Percentiles rank a stretch among this genome's conserved stretches.
Conservation (phyloP, 1,139 yeast genomes). For the Scheffersomyces cryptocercus region DNA sequence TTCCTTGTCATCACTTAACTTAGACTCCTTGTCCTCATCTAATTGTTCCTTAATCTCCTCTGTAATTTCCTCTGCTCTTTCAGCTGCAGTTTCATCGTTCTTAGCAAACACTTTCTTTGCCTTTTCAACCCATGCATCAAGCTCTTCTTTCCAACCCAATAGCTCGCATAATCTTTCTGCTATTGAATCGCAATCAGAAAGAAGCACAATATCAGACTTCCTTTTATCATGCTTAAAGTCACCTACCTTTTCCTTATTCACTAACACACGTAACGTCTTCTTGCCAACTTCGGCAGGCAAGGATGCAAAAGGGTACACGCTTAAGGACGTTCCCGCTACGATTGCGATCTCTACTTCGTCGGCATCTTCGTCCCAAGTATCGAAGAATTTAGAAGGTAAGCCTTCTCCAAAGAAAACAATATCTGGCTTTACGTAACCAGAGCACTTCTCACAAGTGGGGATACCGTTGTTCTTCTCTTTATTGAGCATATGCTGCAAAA, state of each 20-base stretch:
- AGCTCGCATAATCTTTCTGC: constrained; percentile 52
- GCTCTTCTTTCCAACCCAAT: constrained; percentile 66
- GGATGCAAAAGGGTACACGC: constrained; percentile 87
- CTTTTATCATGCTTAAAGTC: constrained; percentile 54
- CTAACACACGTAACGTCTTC: constrained; percentile 57
- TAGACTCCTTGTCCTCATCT: constrained; percentile 1
- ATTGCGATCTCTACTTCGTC: constrained; percentile 68
- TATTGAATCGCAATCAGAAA: constrained; percentile 65
- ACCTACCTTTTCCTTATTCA: constrained; percentile 80
- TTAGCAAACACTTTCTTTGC: constrained; percentile 11
- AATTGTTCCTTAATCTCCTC: constrained; percentile 5
- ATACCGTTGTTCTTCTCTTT: constrained; percentile 35
- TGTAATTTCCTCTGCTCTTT: constrained; percentile 5
- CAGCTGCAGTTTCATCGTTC: constrained; percentile 9
- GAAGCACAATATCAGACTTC: constrained; percentile 56
- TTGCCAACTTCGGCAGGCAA: constrained; percentile 65
- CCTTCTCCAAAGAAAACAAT: constrained; percentile 93
- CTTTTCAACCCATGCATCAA: constrained; percentile 32
- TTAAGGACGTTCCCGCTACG: constrained; percentile 89
- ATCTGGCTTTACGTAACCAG: constrained; percentile 85
- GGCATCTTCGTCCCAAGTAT: constrained; percentile 64
- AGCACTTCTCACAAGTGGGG: constrained; percentile 56
- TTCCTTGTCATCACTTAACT: constrained; percentile 2
- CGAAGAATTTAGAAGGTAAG: constrained; percentile 69
- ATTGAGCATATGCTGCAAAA: constrained; percentile 44